phyloP scores from a whole-genome alignment of 441 rosid species.

The Populus hybrid region DNA sequence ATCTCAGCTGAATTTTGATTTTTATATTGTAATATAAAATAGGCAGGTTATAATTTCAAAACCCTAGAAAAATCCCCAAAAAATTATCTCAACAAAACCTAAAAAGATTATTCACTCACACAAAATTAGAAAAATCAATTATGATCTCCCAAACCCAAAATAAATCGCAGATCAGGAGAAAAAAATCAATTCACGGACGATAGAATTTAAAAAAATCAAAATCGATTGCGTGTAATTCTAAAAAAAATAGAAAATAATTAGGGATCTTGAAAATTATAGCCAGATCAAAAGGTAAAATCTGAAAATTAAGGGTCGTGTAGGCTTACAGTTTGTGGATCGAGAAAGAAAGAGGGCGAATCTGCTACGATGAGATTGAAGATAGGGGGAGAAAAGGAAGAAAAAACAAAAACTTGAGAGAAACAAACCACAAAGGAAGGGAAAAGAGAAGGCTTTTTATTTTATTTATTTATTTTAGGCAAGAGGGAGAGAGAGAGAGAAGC shows the following conservation, averaged over 20 bases:
- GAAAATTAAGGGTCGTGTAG: constrained; percentile 28
- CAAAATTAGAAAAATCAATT: not conserved
- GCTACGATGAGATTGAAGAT: constrained; percentile 32
- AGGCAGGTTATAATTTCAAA: not conserved
- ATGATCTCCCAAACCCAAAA: not conserved
- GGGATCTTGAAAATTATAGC: constrained; percentile 27
- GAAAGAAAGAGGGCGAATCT: constrained; percentile 28
- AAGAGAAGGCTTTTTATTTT: constrained; percentile 7
- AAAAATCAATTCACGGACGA: not conserved
- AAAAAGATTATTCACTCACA: constrained; percentile 7
- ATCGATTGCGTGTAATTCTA: constrained; percentile 18
- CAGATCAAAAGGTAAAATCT: constrained; percentile 18
- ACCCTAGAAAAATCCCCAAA: constrained; percentile 11
- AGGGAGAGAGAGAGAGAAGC: not conserved
- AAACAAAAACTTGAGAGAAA: constrained; percentile 17
- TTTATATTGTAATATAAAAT: not conserved
- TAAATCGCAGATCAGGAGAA: not conserved
- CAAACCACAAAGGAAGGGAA: constrained; percentile 21
- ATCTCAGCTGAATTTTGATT: not conserved
- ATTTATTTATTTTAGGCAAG: not conserved
- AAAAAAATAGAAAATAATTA: constrained; percentile 8
- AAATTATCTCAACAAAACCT: constrained; percentile 16
- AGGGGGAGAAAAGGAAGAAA: constrained; percentile 18
- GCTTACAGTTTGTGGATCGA: constrained; percentile 27
- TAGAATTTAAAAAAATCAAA: not conserved